phyloP scores from a whole-genome alignment of 148 eudicot genomes.

The Cornus controversa region DNA sequence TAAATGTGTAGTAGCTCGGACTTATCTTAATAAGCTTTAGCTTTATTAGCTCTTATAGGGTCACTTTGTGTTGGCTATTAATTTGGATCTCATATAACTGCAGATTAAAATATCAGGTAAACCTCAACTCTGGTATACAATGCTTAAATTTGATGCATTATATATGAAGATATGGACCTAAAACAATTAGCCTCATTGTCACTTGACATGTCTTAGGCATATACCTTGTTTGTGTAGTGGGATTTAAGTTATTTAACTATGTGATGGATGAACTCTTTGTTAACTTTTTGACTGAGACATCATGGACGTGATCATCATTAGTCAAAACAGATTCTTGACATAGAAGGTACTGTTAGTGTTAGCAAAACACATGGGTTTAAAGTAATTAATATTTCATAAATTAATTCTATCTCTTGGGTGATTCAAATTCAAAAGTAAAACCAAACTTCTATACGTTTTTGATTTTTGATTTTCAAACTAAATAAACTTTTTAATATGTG shows the following conservation, averaged over 20 bases:
- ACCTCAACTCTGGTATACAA: background rate
- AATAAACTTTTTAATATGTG: background rate
- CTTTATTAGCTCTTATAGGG: background rate
- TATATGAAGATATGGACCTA: background rate
- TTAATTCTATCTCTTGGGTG: background rate
- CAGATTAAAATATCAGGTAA: background rate
- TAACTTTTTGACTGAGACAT: background rate
- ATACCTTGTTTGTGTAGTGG: background rate
- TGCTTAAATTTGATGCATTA: background rate
- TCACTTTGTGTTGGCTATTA: background rate
- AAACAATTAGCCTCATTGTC: background rate
- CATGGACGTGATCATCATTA: background rate
- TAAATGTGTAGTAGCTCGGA: background rate
- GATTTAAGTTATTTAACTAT: background rate
- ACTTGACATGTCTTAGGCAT: background rate
- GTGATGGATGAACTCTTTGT: background rate
- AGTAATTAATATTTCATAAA: background rate
- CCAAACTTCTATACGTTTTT: background rate
- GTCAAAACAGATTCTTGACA: background rate
- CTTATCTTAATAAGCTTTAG: background rate
- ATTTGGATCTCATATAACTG: background rate
- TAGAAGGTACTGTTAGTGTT: background rate
- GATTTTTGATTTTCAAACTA: background rate
- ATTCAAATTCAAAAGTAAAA: background rate
- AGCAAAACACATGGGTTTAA: background rate